These are phyloP conservation scores for Populus nigra DNA, from an alignment of 345 rosid genomes.

Conservation along the genomic window DNA sequence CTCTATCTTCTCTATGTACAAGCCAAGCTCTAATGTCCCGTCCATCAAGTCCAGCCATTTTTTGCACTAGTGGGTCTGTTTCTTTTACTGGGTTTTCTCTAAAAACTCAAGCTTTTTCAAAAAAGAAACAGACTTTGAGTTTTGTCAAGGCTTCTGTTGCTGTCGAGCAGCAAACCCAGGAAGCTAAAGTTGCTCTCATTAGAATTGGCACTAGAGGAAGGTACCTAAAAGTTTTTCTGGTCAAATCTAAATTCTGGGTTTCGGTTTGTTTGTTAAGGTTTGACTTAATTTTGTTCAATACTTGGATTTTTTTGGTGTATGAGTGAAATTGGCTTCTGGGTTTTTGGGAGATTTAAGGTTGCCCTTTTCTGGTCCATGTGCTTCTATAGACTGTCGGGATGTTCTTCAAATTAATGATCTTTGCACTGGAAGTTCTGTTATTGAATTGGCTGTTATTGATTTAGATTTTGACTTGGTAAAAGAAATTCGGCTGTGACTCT, in stretches of 20 bases:
- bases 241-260: slow-evolving; percentile 36
- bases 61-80: slow-evolving; percentile 13
- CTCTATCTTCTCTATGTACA: slow-evolving; percentile 5
- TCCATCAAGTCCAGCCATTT: slow-evolving; percentile 4
- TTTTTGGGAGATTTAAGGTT: not conserved
- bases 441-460: not conserved
- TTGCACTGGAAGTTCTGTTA: not conserved
- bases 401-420: not conserved
- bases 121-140: slow-evolving; percentile 29
- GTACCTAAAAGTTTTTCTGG: slow-evolving; percentile 26
- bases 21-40: slow-evolving; percentile 1
- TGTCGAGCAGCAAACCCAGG: slow-evolving; percentile 54
- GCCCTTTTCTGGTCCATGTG: not conserved
- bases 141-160: slow-evolving; percentile 61
- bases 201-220: slow-evolving; percentile 97
- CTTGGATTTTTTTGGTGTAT: not conserved
- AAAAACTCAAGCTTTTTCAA: slow-evolving; percentile 34
- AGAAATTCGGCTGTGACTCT: not conserved
- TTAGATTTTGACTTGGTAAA: not conserved
- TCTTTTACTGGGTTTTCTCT: slow-evolving; percentile 43
- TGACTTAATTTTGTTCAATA: not conserved
- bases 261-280: not conserved
- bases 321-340: not conserved
- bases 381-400: not conserved
- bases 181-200: slow-evolving; percentile 61